A percentile compares a stretch with the other conserved stretches of the same genome.
Evolutionary conservation across 768 basidiomycete species (phyloP).

Genomic region (Tubosaeta sp.): DNA sequence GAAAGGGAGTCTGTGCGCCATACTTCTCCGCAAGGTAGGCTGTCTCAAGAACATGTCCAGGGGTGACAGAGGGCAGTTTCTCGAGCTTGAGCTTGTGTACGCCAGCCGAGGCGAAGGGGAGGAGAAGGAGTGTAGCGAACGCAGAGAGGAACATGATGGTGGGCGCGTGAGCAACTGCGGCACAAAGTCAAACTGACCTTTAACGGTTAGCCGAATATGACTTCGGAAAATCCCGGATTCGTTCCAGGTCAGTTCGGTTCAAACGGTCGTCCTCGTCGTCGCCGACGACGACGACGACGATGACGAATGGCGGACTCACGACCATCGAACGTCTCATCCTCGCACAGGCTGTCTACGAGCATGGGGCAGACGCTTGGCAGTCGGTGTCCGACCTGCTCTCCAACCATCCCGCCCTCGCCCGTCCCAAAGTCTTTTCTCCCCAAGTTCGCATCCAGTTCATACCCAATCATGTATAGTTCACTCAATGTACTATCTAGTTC

Average conservation of each 20-base stretch:
- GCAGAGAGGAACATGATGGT: constrained; percentile 40
- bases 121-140: constrained; percentile 36
- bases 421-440: constrained; percentile 65
- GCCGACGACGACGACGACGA: constrained; percentile 13
- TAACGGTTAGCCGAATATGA: constrained; percentile 13
- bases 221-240: constrained; percentile 21
- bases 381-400: constrained; percentile 60
- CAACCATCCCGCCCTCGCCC: constrained; percentile 64
- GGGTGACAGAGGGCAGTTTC: constrained; percentile 65
- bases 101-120: constrained; percentile 48
- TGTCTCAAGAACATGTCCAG: constrained; percentile 64
- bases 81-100: constrained; percentile 86
- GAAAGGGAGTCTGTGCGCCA: constrained; percentile 45
- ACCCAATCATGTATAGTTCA: constrained; percentile 12
- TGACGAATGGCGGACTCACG: constrained; percentile 18
- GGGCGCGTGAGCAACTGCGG: constrained; percentile 17
- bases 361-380: constrained; percentile 68
- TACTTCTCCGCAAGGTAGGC: constrained; percentile 96
- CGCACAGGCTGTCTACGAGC: constrained; percentile 82
- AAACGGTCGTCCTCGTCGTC: background rate
- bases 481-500: constrained; percentile 41
- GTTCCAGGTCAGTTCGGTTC: constrained; percentile 1
- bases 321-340: constrained; percentile 73
- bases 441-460: constrained; percentile 42
- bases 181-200: constrained; percentile 11